These are phyloP conservation scores for Verticillium longisporum DNA, from an alignment of 2,329 filamentous ascomycete genomes.

Conservation along the genomic window DNA sequence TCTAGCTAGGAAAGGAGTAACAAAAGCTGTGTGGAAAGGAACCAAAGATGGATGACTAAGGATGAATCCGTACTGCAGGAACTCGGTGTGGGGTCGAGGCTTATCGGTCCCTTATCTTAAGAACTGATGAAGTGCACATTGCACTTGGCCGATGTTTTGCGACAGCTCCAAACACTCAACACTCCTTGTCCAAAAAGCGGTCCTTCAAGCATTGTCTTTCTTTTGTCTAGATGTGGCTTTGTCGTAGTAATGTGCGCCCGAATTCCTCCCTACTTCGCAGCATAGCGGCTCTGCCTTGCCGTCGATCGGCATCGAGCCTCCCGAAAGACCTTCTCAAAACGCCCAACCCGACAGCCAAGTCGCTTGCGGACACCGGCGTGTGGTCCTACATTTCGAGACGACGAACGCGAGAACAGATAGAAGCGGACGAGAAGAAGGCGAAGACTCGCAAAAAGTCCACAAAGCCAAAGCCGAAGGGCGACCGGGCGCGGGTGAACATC, in stretches of 20 bases:
- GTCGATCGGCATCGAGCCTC: background rate
- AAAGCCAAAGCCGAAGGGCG: constrained; percentile 14
- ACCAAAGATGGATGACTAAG: background rate
- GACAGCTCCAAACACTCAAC: background rate
- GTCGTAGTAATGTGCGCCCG: background rate
- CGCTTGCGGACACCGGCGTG: background rate
- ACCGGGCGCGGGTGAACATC: constrained; percentile 43
- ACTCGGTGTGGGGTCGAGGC: background rate
- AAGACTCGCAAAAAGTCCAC: background rate
- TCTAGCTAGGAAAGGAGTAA: background rate
- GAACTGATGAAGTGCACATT: background rate
- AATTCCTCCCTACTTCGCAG: background rate
- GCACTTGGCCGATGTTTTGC: background rate
- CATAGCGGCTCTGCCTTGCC: background rate
- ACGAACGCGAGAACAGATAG: background rate
- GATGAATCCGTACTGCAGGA: background rate
- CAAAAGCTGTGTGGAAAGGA: background rate
- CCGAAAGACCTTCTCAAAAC: background rate
- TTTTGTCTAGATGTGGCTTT: constrained; percentile 1
- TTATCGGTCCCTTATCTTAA: background rate
- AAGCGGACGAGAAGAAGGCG: background rate
- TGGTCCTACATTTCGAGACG: background rate
- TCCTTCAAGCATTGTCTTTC: background rate
- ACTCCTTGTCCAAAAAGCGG: background rate
- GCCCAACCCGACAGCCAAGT: background rate